Conservation (phyloP, 2,329 filamentous ascomycete genomes). For the Rutstroemia sp. region DNA sequence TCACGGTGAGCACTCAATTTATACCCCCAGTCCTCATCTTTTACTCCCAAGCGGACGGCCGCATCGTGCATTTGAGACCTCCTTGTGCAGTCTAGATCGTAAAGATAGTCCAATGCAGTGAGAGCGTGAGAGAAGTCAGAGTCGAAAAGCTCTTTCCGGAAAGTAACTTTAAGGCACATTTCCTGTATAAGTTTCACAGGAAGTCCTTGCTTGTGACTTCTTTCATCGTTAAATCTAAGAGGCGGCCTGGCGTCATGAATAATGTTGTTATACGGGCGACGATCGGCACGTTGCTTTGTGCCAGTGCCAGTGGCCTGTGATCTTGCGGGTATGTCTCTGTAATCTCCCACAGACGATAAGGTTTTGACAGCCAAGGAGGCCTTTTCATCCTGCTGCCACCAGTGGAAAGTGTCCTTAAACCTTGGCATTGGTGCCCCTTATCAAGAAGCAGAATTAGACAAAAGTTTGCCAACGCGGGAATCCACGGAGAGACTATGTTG, state of each 20-base stretch:
- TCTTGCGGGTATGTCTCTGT: no score
- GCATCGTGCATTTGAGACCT: slow-evolving; percentile 15
- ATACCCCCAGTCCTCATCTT: slow-evolving; percentile 19
- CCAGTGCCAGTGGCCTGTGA: neutral
- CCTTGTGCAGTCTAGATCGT: slow-evolving; percentile 22
- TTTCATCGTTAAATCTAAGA: neutral
- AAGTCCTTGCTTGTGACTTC: slow-evolving; percentile 9
- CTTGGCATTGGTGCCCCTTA: slow-evolving; percentile 20
- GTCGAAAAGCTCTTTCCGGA: slow-evolving; percentile 14
- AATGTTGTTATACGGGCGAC: slow-evolving; percentile 12
- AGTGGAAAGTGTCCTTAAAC: slow-evolving; percentile 19
- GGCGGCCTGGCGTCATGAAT: slow-evolving; percentile 14
- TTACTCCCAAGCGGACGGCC: slow-evolving; percentile 18
- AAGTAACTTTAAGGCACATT: slow-evolving; percentile 17
- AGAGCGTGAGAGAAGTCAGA: slow-evolving; percentile 20
- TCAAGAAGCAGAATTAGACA: neutral
- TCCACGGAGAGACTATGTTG: no score
- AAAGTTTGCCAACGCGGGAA: neutral
- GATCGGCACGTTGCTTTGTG: slow-evolving; percentile 14
- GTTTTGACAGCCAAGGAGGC: slow-evolving; percentile 14
- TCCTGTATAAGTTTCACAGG: slow-evolving; percentile 14
- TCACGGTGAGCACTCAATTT: slow-evolving; percentile 15
- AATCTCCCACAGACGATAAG: slow-evolving; percentile 11
- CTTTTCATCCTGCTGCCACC: slow-evolving; percentile 18
- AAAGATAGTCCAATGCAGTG: slow-evolving; percentile 23